These are phyloP conservation scores for Penicillium hesseltinei DNA, from an alignment of 2,329 filamentous ascomycete genomes.

Conservation along the genomic window DNA sequence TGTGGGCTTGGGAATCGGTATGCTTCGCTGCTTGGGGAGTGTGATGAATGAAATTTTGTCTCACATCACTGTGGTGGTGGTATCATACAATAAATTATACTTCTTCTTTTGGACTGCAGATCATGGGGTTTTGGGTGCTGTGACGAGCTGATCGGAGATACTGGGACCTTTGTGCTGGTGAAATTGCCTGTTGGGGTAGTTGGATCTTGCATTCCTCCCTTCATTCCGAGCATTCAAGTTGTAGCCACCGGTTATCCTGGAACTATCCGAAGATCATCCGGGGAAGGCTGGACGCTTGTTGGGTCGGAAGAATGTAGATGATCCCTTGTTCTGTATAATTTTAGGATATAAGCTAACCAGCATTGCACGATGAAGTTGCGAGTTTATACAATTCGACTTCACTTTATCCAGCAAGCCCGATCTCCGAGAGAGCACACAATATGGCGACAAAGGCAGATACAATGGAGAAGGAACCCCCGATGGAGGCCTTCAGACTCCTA, in stretches of 20 bases:
- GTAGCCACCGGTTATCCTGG: constrained; percentile 3
- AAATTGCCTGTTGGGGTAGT: neutral
- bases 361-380: neutral
- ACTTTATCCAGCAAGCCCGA: neutral
- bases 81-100: neutral
- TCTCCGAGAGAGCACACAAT: neutral
- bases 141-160: neutral
- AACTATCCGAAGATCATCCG: neutral
- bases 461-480: constrained; percentile 11
- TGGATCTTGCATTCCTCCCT: constrained; percentile 24
- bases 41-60: constrained; percentile 7
- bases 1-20: constrained; percentile 44
- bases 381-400: neutral
- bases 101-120: neutral
- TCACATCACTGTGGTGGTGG: neutral
- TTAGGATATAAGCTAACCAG: constrained; percentile 14
- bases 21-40: constrained; percentile 29
- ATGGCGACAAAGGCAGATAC: constrained; percentile 2
- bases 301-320: constrained; percentile 20
- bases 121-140: neutral
- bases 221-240: constrained; percentile 17
- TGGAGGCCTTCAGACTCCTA: constrained; percentile 16
- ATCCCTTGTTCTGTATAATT: constrained; percentile 21
- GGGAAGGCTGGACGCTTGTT: neutral
- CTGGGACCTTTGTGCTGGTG: neutral